Base-by-base conservation (phyloP, 495 filamentous ascomycete genomes). In the Penicillium steckii region DNA sequence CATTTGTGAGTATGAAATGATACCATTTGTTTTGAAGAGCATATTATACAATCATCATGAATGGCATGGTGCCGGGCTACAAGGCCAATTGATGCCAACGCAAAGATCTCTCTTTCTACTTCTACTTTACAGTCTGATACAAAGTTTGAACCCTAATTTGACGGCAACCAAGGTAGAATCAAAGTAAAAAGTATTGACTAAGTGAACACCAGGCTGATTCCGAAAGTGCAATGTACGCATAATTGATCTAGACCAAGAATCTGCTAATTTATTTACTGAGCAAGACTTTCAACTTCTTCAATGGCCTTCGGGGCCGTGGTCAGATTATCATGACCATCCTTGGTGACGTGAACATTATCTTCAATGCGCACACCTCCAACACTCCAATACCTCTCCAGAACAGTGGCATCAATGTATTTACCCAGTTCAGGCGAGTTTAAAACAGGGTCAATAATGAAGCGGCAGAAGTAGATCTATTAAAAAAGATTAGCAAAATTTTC, bases 361-460 rank as follows among this genome's bases (percentile, higher is more conserved):
- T 88, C 85, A 51, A 88, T 87, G 50, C 85, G 76, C 29, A 96
- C 89, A 49, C 92, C 92, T 32, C 92, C 92, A 6, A 96, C 91
- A 47, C 82, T 82, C 92, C 91, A 96, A 67, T 93, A 97, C 56
- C 75, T 80, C 41, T 92, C 83, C 56, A 96, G 59, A 24, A 92
- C 86, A 17, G 76, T 74, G 26, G 78, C 69, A 61, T 95, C 80
- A 54, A 97, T 93, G 57, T 83, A 91, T 56, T 85, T 79, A 8
- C 79, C 69, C 57, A 89, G 81, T 53, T 84, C 84, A 6, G 80
- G 75, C 50, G 91, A 82, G 53, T 84, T 78, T 42, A 95, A 63
- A 64, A 85, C 92, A 5, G 90, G 91, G 42, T 87, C 84, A 54
- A 98, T 89, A 53, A 97, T 96, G 64, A 93, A 97, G 37, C 82